Base-by-base conservation (phyloP, 2,329 filamentous ascomycete species). In the Aspergillus fumigatiaffinis region DNA sequence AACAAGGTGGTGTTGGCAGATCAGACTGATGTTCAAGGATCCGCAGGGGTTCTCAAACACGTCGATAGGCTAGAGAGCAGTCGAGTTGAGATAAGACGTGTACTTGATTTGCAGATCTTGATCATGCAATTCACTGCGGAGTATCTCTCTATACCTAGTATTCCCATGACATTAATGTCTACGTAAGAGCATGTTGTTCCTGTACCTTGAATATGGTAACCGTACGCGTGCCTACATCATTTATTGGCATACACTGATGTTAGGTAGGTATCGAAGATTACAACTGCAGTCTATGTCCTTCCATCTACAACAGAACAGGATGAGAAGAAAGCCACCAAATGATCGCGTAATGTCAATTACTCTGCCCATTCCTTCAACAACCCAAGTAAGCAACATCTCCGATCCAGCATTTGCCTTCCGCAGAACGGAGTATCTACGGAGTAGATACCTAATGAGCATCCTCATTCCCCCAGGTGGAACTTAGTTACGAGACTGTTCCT, bases 401-500 rank as follows among this genome's bases (percentile, higher is more conserved):
- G 23, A 50, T 47, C 10, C 49, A 46, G 35, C 6, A 52, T 35
- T 35, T 35, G 29, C 29, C 29, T 35, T 35, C 4, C 12, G 12
- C 29, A 35, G 29, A 14, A 35, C 12, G 29, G 29, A 32, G 29
- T 14, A 32, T 32, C 10, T 14, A 32, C 28, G 9, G 10, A 35
- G 29, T 14, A 35, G 12, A 14, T 35, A 14, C 12, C 32, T 35
- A 35, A 35, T 6, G 12, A 35, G 12, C 32, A 35, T 35, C 32
- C 28, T 29, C 9, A 29, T 29, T 29, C 10, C 28, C 28, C 9
- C 23, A 50, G 55, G 51, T 49, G 46, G 53, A 44, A 44, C 54
- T 55, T 55, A 42, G 47, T 23, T 14, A 20, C 20, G 26, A 20
- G 32, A n/a, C 32, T 17, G 28, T 57, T 56, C 62, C 57, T 56